Percentiles rank a stretch among this genome's conserved stretches.
phyloP scores from a whole-genome alignment of 192 early-diverging fungal genomes.

The Podila minutissima region DNA sequence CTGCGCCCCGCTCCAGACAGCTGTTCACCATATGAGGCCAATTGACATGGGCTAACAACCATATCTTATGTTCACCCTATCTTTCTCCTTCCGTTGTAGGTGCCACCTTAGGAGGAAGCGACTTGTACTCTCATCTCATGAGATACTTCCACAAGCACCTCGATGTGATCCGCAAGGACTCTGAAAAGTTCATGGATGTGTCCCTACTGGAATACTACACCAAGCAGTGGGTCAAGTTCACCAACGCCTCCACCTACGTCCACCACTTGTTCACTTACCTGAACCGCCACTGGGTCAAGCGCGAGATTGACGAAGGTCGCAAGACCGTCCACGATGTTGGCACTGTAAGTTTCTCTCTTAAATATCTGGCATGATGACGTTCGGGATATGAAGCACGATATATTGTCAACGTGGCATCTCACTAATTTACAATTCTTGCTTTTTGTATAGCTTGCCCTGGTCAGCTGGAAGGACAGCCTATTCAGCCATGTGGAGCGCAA shows the following conservation, averaged over 20 bases:
- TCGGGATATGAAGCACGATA: background rate
- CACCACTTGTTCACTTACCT: constrained; percentile 95
- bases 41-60: background rate
- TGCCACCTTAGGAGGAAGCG: constrained; percentile 64
- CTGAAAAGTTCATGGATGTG: constrained; percentile 77
- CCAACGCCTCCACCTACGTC: constrained; percentile 82
- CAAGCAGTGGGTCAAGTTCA: constrained; percentile 90
- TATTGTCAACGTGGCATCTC: background rate
- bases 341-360: constrained; percentile 71
- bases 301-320: constrained; percentile 94
- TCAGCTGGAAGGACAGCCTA: constrained; percentile 88
- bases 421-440: background rate
- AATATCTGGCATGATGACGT: background rate
- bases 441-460: constrained; percentile 72
- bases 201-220: constrained; percentile 89
- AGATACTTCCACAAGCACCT: constrained; percentile 66
- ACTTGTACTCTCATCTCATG: constrained; percentile 61
- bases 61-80: background rate
- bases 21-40: background rate
- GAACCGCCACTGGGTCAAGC: constrained; percentile 97
- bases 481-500: constrained; percentile 74
- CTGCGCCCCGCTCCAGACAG: constrained; percentile 18
- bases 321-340: constrained; percentile 92
- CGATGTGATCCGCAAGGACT: constrained; percentile 63
- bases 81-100: constrained; percentile 24